phyloP scores from a whole-genome alignment of 2,329 filamentous ascomycete genomes.

The Mollisia scopiformis region DNA sequence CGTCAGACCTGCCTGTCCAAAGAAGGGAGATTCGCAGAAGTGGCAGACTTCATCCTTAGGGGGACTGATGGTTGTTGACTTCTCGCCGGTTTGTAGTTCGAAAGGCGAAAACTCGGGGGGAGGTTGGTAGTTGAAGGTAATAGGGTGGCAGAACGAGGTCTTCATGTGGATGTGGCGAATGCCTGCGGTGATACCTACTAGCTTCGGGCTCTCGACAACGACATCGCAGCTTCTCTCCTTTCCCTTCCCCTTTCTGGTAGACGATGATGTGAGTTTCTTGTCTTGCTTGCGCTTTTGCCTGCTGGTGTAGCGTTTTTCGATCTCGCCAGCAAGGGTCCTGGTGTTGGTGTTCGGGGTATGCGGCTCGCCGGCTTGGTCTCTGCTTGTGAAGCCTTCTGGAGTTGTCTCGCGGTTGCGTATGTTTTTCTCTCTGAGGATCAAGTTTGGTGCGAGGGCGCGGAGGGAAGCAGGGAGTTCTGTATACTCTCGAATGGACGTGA shows the following conservation, averaged over 20 bases:
- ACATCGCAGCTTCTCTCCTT: too few relatives aligned
- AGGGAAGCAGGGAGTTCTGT: too few relatives aligned
- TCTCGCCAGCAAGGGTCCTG: neutral
- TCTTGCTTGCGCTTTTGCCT: neutral
- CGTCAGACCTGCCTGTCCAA: conserved; percentile 30
- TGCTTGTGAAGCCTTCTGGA: neutral
- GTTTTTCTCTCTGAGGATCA: too few relatives aligned
- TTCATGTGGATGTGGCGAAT: conserved; percentile 22
- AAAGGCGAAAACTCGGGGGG: neutral
- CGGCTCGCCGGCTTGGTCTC: neutral
- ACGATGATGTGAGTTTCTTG: neutral
- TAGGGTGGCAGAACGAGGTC: conserved; percentile 34
- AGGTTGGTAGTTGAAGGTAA: conserved; percentile 32
- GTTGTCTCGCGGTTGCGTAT: too few relatives aligned
- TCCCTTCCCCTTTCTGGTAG: neutral
- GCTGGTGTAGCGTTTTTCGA: neutral
- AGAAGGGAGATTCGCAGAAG: conserved; percentile 31
- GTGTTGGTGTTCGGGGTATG: neutral
- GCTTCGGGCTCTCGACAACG: conserved; percentile 2
- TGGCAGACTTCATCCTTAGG: conserved; percentile 24
- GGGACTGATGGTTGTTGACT: neutral
- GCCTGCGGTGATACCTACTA: conserved; percentile 7
- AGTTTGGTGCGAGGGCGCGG: too few relatives aligned
- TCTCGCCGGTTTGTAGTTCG: neutral
- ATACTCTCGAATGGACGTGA: too few relatives aligned